Conservation (phyloP, 2,329 filamentous ascomycete genomes). For the Exophiala dermatitidis region DNA sequence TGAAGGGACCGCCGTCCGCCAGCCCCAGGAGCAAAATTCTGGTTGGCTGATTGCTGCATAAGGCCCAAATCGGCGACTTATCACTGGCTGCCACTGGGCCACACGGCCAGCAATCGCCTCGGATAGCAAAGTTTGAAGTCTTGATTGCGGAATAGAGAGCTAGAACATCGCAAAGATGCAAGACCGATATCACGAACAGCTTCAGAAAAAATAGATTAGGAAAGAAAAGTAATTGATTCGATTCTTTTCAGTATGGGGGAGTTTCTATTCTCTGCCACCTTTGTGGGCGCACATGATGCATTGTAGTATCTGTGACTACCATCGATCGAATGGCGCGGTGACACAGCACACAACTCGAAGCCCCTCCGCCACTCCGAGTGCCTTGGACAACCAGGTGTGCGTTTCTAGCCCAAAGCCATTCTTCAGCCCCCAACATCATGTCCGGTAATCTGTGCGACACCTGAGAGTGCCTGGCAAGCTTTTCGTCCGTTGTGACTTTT, state of each 20-base stretch:
- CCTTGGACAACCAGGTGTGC: background rate
- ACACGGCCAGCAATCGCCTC: background rate
- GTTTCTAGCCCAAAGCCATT: background rate
- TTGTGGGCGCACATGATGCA: background rate
- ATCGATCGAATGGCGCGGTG: constrained; percentile 6
- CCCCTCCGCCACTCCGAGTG: constrained; percentile 6
- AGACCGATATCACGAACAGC: background rate
- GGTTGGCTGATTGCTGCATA: background rate
- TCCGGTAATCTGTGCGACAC: background rate
- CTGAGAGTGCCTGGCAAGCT: background rate
- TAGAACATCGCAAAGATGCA: background rate
- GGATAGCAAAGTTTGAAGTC: background rate
- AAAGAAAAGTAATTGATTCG: constrained; percentile 1
- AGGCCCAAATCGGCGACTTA: background rate
- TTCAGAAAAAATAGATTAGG: background rate
- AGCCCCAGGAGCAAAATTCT: background rate
- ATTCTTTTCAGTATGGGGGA: background rate
- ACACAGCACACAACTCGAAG: constrained; percentile 6
- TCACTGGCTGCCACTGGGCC: background rate
- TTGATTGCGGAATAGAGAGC: background rate
- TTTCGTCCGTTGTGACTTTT: background rate
- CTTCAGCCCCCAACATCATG: background rate
- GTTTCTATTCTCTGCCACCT: constrained; percentile 1
- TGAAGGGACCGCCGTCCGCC: background rate
- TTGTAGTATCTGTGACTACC: background rate